Evolutionary conservation across 495 filamentous ascomycete species (phyloP), one percentile per base, ranked within the genome.

Genomic region (Lophium mytilinum): DNA sequence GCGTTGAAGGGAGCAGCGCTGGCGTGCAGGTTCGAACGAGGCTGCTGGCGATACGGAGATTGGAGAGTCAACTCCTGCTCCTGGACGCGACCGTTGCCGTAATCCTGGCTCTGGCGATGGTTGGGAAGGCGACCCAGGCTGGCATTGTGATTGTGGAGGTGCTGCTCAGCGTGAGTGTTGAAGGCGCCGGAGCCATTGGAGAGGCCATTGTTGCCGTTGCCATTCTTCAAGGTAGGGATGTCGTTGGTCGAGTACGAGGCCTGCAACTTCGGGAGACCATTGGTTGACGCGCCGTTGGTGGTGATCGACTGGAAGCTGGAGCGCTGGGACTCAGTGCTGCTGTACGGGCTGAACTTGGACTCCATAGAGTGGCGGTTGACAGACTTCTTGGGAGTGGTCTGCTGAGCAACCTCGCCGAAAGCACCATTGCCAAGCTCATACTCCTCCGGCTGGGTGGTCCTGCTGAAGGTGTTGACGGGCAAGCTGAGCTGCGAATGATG

Each of bases 201-300:
- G 50, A 55, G 65, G 59, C 51, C 69, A 61, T 56, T 64, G 40
- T 15, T 43, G 47, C 53, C 66, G 68, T 69, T 67, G 46, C 76
- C 74, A 33, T 72, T 82, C 76, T 90, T 93, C 61, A 89, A 75
- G 1, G 90, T 95, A n/a, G 92, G 87, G 4, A 96, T 74, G 64
- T 96, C 93, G 68, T 84, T 88, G 18, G 90, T 84, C 1, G 93
- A 96, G 71, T 88, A 96, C 1, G 92, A 96, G 3, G 87, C 83
- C 70, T 90, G 86, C 37, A 94, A 70, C 74, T 82, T 91, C 58
- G 77, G 69, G 58, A 67, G 64, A 39, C 67, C 70, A 56, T 66
- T 67, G 46, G 61, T 17, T 6, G 24, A 30, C 8, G 54, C 24
- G 14, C 51, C 55, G 37, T 53, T 61, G 49, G 62, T 85, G 57